phyloP scores from a whole-genome alignment of 139 green algal genomes.

The Chlorella sp. region DNA sequence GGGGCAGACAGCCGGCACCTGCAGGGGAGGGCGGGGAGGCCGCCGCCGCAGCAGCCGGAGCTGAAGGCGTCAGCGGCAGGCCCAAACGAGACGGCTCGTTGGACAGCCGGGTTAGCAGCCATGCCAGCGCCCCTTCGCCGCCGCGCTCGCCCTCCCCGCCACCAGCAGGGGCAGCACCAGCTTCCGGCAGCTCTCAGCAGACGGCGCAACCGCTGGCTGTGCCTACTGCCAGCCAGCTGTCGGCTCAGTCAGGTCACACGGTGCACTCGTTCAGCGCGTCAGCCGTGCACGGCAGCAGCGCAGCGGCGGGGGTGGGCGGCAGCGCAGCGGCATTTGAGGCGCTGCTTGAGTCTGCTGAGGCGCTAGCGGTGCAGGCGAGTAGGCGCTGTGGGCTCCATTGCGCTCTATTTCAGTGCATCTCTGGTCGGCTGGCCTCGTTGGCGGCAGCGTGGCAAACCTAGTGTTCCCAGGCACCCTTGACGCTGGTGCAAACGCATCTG shows the following conservation, averaged over 20 bases:
- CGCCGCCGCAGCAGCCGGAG: neutral
- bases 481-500: too few species aligned
- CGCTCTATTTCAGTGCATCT: too few species aligned
- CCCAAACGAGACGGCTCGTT: neutral
- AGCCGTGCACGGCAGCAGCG: neutral
- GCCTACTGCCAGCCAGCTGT: neutral
- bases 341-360: conserved; percentile 2
- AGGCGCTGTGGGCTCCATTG: too few species aligned
- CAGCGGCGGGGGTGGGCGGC: neutral
- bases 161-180: neutral
- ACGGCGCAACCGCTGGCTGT: neutral
- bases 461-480: too few species aligned
- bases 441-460: too few species aligned
- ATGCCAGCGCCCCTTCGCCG: conserved; percentile 17
- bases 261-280: conserved; percentile 1
- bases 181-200: neutral
- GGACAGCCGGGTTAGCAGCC: conserved; percentile 10
- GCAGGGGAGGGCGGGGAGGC: neutral
- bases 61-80: neutral
- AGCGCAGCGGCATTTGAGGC: conserved; percentile 12
- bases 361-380: conserved; percentile 20
- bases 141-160: neutral
- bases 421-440: too few species aligned
- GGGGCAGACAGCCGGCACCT: neutral
- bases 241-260: conserved; percentile 3